phyloP scores from a whole-genome alignment of 805 yeast genomes.

The Barnettozyma salicaria region DNA sequence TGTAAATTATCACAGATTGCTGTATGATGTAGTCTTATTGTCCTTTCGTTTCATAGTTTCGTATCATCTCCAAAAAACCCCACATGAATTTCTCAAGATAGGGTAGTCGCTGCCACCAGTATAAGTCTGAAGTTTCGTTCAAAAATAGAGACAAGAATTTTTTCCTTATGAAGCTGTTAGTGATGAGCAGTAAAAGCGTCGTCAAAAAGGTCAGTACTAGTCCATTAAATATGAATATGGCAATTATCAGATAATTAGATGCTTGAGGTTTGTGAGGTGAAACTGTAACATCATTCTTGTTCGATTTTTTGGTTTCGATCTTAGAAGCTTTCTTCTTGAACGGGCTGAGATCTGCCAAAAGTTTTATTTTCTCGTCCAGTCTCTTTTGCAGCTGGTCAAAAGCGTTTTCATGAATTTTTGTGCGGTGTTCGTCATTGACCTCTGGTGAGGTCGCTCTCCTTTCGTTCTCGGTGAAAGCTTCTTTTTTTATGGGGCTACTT shows the following conservation, averaged over 20 bases:
- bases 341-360: background rate
- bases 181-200: background rate
- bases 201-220: background rate
- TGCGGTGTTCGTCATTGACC: background rate
- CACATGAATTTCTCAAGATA: constrained; percentile 13
- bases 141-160: constrained; percentile 4
- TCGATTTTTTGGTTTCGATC: no score
- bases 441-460: background rate
- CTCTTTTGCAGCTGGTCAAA: background rate
- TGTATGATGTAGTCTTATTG: background rate
- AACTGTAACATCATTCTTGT: no score
- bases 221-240: background rate
- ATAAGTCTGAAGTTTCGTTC: constrained; percentile 13
- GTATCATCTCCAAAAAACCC: constrained; percentile 16
- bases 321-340: background rate
- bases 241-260: no score
- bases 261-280: no score
- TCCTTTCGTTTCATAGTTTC: constrained; percentile 1
- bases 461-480: background rate
- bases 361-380: constrained; percentile 1
- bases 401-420: background rate
- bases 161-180: background rate
- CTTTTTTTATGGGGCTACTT: constrained; percentile 3
- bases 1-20: background rate
- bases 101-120: constrained; percentile 21